Percentiles rank a stretch among this genome's conserved stretches.
Evolutionary conservation across 2,329 filamentous ascomycete species (phyloP).

Genomic region (Neofusicoccum kwambonambiense): DNA sequence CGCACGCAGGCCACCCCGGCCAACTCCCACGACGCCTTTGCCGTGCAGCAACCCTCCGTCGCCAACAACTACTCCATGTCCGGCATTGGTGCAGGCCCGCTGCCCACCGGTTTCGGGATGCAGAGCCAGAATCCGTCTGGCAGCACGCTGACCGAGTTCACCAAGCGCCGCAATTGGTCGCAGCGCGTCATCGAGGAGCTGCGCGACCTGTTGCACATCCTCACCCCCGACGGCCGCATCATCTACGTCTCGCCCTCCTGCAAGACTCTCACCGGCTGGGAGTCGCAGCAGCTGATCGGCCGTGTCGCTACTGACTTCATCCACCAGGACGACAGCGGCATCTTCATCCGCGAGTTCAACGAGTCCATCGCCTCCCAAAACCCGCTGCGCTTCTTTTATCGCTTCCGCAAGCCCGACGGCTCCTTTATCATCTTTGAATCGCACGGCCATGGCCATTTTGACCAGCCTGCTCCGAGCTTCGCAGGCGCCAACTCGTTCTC

Average conservation of each 20-base stretch:
- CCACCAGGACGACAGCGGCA: slow-evolving; percentile 78
- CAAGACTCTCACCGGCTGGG: slow-evolving; percentile 72
- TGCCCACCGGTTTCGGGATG: slow-evolving; percentile 54
- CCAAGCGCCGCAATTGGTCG: slow-evolving; percentile 74
- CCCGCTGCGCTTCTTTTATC: slow-evolving; percentile 79
- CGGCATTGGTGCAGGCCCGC: slow-evolving; percentile 54
- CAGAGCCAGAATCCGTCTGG: slow-evolving; percentile 43
- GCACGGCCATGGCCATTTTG: slow-evolving; percentile 88
- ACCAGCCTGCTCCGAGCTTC: slow-evolving; percentile 63
- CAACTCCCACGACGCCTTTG: slow-evolving; percentile 28
- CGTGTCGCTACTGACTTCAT: slow-evolving; percentile 78
- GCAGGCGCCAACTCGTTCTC: slow-evolving; percentile 54
- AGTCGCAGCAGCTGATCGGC: slow-evolving; percentile 67
- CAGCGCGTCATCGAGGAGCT: slow-evolving; percentile 87
- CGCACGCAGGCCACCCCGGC: slow-evolving; percentile 26
- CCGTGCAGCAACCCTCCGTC: slow-evolving; percentile 22
- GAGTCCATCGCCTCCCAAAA: slow-evolving; percentile 83
- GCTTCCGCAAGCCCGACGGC: slow-evolving; percentile 73
- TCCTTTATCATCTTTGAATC: slow-evolving; percentile 81
- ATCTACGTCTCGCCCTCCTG: slow-evolving; percentile 83
- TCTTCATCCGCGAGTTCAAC: slow-evolving; percentile 85
- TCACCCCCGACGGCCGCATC: slow-evolving; percentile 80
- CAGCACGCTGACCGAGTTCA: slow-evolving; percentile 64
- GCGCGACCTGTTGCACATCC: slow-evolving; percentile 82
- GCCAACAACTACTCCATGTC: slow-evolving; percentile 29